Conservation (phyloP, 768 basidiomycete genomes). For the Phlebiopsis flavidoalba region DNA sequence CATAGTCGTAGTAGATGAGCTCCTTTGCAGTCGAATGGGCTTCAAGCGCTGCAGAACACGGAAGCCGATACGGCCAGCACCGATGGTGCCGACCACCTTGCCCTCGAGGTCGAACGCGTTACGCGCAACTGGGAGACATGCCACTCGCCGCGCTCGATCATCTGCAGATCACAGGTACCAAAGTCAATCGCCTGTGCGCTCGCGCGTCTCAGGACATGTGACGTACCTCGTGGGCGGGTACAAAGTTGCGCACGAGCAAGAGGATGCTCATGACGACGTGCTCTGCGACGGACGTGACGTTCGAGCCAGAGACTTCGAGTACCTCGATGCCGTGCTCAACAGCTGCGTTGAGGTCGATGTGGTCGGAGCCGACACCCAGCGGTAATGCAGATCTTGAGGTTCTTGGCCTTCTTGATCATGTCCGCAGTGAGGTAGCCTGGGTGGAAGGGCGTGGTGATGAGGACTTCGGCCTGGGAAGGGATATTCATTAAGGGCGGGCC, state of each 20-base stretch:
- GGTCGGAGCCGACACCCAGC: conserved; percentile 87
- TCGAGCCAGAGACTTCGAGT: conserved; percentile 69
- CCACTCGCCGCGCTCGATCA: conserved; percentile 82
- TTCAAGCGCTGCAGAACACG: conserved; percentile 71
- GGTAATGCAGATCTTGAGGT: conserved; percentile 82
- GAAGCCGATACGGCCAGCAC: conserved; percentile 74
- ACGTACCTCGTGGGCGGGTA: conserved; percentile 66
- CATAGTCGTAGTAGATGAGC: conserved; percentile 82
- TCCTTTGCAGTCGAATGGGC: conserved; percentile 87
- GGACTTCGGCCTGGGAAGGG: conserved; percentile 53
- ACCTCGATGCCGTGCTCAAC: conserved; percentile 6
- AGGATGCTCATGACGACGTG: conserved; percentile 88
- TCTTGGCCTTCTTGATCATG: conserved; percentile 70
- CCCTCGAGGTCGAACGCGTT: conserved; percentile 82
- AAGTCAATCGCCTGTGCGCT: background rate
- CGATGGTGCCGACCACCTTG: conserved; percentile 88
- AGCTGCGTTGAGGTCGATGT: conserved; percentile 66
- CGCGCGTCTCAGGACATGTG: background rate
- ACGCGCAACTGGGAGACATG: conserved; percentile 75
- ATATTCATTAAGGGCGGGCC: background rate
- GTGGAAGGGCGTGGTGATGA: conserved; percentile 82
- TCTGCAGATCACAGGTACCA: conserved; percentile 25
- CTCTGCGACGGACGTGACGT: conserved; percentile 86
- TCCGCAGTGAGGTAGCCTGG: conserved; percentile 76
- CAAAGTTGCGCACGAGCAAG: conserved; percentile 81